phyloP scores from a whole-genome alignment of 108 stramenopile genomes.

The Cyclostephanos invisitatus region DNA sequence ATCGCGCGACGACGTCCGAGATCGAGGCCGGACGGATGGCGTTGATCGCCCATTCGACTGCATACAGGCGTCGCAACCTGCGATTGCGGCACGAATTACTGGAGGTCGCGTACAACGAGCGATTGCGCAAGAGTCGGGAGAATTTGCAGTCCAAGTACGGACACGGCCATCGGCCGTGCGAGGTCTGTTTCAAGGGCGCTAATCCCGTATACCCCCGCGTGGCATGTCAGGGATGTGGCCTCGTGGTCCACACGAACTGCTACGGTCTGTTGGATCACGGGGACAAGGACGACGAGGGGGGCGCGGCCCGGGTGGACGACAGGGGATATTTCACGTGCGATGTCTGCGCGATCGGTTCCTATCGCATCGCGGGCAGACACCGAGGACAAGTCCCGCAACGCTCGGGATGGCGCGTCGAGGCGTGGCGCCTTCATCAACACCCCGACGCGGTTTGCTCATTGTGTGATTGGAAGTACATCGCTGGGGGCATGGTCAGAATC shows the following conservation, averaged over 20 bases:
- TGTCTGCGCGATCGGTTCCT: slow-evolving; percentile 21
- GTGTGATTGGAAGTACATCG: slow-evolving; percentile 20
- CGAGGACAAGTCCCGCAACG: slow-evolving; percentile 17
- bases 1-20: slow-evolving; percentile 20
- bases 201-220: slow-evolving; percentile 27
- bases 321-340: slow-evolving; percentile 42
- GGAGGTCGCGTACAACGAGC: slow-evolving; percentile 29
- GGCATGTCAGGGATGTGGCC: slow-evolving; percentile 40
- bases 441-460: slow-evolving; percentile 31
- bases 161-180: slow-evolving; percentile 39
- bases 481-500: slow-evolving; percentile 39
- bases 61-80: slow-evolving; percentile 27
- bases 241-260: slow-evolving; percentile 43
- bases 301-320: slow-evolving; percentile 17
- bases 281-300: background rate
- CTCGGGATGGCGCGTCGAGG: slow-evolving; percentile 22
- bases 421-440: slow-evolving; percentile 25
- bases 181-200: slow-evolving; percentile 39
- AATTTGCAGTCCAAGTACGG: slow-evolving; percentile 30
- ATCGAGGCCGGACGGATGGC: slow-evolving; percentile 7
- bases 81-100: slow-evolving; percentile 36
- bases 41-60: slow-evolving; percentile 17
- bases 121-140: slow-evolving; percentile 6
- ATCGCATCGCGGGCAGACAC: background rate
- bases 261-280: slow-evolving; percentile 35